Conservation (phyloP, 2,329 filamentous ascomycete species). For the Ophiostoma australiae region DNA sequence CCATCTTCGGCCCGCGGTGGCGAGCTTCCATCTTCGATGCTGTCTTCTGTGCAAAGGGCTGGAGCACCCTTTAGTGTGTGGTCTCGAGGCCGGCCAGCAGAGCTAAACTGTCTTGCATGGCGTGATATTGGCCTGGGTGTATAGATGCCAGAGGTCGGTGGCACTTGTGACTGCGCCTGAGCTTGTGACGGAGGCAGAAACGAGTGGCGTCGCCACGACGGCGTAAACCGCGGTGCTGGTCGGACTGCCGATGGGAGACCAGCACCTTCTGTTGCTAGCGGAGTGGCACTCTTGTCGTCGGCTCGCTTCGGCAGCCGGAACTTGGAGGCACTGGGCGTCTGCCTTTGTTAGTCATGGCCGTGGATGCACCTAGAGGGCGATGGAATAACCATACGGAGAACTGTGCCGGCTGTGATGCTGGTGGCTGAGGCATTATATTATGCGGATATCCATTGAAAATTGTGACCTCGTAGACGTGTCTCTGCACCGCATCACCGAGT, state of each 20-base stretch:
- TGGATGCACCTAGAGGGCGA: too few relatives aligned
- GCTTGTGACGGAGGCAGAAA: slow-evolving; percentile 5
- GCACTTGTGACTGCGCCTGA: not conserved
- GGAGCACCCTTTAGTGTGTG: not conserved
- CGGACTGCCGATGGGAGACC: slow-evolving; percentile 14
- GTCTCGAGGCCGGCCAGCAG: not conserved
- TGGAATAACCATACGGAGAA: slow-evolving; percentile 9
- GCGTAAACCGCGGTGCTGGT: slow-evolving; percentile 22
- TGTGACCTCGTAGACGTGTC: too few relatives aligned
- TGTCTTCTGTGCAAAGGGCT: not conserved
- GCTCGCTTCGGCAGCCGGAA: slow-evolving; percentile 3
- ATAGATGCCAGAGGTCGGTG: not conserved
- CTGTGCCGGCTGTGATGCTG: slow-evolving; percentile 15
- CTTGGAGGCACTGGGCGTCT: slow-evolving; percentile 16
- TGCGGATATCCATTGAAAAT: not conserved
- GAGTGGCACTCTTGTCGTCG: not conserved
- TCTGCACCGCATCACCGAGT: not conserved
- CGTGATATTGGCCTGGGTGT: not conserved
- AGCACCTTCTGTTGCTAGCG: not conserved
- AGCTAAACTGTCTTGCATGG: slow-evolving; percentile 9
- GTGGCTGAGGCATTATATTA: slow-evolving; percentile 7
- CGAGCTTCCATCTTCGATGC: slow-evolving; percentile 25
- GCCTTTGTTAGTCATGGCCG: not conserved
- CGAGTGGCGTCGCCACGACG: slow-evolving; percentile 16
- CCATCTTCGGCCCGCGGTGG: slow-evolving; percentile 1